Evolutionary conservation across 345 rosid genomes (phyloP), one percentile per base, ranked within the genome.

Genomic region (Mangifera indica): DNA sequence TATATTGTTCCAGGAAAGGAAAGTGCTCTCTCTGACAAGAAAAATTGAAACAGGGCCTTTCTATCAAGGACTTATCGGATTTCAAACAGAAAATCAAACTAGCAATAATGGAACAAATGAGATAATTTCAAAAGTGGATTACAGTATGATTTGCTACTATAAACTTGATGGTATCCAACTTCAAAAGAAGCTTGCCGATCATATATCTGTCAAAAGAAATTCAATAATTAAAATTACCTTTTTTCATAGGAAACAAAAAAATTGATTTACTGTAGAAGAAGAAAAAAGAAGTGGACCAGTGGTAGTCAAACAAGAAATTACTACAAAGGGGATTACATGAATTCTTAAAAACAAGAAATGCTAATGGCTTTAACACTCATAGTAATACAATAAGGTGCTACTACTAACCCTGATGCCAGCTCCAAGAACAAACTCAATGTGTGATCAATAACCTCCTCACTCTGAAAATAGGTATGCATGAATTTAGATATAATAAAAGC

Each of bases 151-250:
- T 96, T 73, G 96, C 89, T 57, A 96, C 85, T 64, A 96, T 91
- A 79, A 93, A 96, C 80, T 91, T 91, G 76, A 93, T 82, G 25
- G 97, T 82, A 61, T 96, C 98, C 87, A 93, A 78, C 87, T 91
- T 93, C 80, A 93, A 81, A 77, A 96, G 99, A 77, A 96, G 82
- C 83, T 93, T 96, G 67, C 99, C 99, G 63, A 97, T 91, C 99
- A 96, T 96, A 80, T 89, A 96, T 67, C 99, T 96, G 90, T 69
- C 56, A 71, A 72, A 61, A 67, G 60, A 61, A 57, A 67, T 45
- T n/a, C 49, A 72, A n/a, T 34, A 17, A 26, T 53, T 40, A 72
- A 53, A 76, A 74, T 37, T 37, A 37, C 42, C 42, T 37, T 37
- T 9, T 37, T 37, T 37, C 8, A 37, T 37, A 7, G 9, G 42